Evolutionary conservation across 2,329 filamentous ascomycete species (phyloP).

Genomic region (Pseudocercospora macadamiae): DNA sequence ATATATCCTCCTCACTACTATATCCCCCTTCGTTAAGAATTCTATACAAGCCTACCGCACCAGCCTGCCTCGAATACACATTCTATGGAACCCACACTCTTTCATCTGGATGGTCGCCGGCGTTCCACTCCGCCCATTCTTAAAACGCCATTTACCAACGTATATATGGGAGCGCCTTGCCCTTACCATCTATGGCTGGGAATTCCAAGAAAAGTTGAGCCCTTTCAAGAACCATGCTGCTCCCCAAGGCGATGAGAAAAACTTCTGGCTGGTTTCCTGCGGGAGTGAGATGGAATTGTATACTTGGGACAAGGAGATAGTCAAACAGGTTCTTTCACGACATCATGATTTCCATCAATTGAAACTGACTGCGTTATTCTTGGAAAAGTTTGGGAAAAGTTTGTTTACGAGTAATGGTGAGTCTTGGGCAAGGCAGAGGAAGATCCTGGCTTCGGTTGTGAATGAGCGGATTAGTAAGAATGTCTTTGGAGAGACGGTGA

Average conservation of each 20-base stretch:
- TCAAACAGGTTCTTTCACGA: conserved; percentile 26
- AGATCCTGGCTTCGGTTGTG: conserved; percentile 36
- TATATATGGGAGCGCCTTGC: conserved; percentile 27
- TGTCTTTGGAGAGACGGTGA: conserved; percentile 36
- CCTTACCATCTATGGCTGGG: conserved; percentile 33
- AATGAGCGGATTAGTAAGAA: conserved; percentile 39
- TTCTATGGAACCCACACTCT: conserved; percentile 30
- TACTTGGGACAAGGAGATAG: conserved; percentile 31
- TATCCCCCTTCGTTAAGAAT: background rate
- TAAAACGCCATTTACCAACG: conserved; percentile 27
- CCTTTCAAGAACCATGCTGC: conserved; percentile 24
- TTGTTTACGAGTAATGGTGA: conserved; percentile 32
- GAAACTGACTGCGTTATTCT: conserved; percentile 25
- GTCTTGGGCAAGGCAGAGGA: conserved; percentile 37
- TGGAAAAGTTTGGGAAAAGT: conserved; percentile 32
- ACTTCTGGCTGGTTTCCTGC: conserved; percentile 25
- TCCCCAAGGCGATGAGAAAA: conserved; percentile 24
- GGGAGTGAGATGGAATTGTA: conserved; percentile 23
- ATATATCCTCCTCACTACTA: background rate
- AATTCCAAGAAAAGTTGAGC: conserved; percentile 29
- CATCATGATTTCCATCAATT: conserved; percentile 30
- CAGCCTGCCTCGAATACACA: background rate
- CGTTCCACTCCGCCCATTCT: conserved; percentile 26
- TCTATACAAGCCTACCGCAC: background rate
- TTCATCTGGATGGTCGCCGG: conserved; percentile 32